Conservation (phyloP, 139 green algal genomes). For the Astrephomene gubernaculifera region DNA sequence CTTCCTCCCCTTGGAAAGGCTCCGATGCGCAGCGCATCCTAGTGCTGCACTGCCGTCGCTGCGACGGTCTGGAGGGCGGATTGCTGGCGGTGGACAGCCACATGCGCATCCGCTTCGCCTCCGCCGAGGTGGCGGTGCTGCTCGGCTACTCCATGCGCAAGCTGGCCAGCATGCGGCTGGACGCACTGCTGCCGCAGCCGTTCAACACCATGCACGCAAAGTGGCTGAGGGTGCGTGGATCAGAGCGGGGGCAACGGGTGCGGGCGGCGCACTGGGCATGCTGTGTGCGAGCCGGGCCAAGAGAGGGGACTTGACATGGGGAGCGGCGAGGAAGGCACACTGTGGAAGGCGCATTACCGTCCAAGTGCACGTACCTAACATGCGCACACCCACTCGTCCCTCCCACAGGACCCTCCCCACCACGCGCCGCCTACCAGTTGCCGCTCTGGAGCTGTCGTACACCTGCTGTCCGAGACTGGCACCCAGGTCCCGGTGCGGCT, state of each 20-base stretch:
- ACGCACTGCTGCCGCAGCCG: slow-evolving; percentile 50
- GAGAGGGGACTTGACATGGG: neutral
- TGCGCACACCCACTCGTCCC: neutral
- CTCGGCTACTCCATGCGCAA: slow-evolving; percentile 39
- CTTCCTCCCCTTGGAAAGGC: no score
- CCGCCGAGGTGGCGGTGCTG: slow-evolving; percentile 40
- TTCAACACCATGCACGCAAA: slow-evolving; percentile 54
- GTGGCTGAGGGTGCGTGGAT: slow-evolving; percentile 47
- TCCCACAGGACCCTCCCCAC: slow-evolving; percentile 19
- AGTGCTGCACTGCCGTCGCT: slow-evolving; percentile 25
- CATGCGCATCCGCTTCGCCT: slow-evolving; percentile 45
- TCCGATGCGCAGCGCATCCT: slow-evolving; percentile 48
- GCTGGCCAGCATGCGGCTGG: slow-evolving; percentile 47
- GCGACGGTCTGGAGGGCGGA: slow-evolving; percentile 1
- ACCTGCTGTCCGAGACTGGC: slow-evolving; percentile 36
- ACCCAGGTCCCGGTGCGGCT: slow-evolving; percentile 46
- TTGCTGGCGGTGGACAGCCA: slow-evolving; percentile 47
- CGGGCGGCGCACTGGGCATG: neutral
- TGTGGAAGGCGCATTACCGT: neutral
- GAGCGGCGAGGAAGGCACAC: neutral
- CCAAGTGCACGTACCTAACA: neutral
- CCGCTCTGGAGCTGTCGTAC: slow-evolving; percentile 47
- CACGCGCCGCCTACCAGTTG: slow-evolving; percentile 28
- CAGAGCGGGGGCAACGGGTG: neutral
- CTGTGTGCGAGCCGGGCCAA: neutral